These are phyloP conservation scores for Penicillium parvum DNA, from an alignment of 495 filamentous ascomycete genomes.

Conservation along the genomic window DNA sequence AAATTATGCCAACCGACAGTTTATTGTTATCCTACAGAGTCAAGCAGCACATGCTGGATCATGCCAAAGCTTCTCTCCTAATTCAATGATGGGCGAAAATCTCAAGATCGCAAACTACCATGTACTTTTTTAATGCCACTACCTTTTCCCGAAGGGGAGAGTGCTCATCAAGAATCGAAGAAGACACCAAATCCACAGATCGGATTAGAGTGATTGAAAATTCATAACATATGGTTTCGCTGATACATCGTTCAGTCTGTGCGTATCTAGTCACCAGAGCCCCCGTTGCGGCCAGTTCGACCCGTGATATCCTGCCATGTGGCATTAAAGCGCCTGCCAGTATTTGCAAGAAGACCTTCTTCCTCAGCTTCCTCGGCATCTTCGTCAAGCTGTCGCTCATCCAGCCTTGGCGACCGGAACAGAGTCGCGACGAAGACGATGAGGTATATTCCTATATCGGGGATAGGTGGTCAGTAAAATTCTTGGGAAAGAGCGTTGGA, in stretches of 20 bases:
- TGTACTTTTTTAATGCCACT: conserved; percentile 1
- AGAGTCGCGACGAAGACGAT: conserved; percentile 70
- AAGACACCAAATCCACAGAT: no score
- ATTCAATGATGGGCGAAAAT: no score
- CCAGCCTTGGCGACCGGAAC: conserved; percentile 71
- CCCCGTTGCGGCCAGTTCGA: conserved; percentile 24
- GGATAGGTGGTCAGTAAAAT: not conserved
- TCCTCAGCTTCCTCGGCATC: conserved; percentile 94
- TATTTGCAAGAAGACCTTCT: conserved; percentile 80
- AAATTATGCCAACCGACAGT: not conserved
- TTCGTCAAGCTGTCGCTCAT: conserved; percentile 72
- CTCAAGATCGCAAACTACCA: not conserved
- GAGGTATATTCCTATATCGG: conserved; percentile 58
- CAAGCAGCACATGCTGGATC: conserved; percentile 1
- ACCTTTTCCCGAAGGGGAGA: no score
- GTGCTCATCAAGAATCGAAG: no score
- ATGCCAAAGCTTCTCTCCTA: no score
- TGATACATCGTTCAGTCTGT: not conserved
- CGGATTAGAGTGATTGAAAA: no score
- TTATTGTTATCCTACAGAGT: not conserved
- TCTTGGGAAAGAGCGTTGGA: not conserved
- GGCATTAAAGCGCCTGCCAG: conserved; percentile 73
- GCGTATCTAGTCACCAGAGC: not conserved
- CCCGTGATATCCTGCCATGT: conserved; percentile 85
- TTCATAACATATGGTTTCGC: not conserved